Evolutionary conservation across 2,329 filamentous ascomycete genomes (phyloP).

Genomic region (Tricladium varicosporioides): DNA sequence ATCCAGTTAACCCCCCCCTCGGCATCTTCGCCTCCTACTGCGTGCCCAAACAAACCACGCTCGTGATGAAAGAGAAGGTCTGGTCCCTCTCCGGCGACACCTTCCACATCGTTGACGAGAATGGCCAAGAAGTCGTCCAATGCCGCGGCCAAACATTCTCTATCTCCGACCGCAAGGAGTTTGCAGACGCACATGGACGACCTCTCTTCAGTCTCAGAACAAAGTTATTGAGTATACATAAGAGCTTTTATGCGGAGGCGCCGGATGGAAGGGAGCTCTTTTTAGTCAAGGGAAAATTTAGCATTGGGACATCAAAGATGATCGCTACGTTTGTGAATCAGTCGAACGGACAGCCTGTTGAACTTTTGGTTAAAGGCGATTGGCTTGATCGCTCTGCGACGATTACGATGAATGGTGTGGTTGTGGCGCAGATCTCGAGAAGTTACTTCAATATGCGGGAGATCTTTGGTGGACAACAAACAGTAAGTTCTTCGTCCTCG

Average conservation of each 20-base stretch:
- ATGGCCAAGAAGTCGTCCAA: slow-evolving; percentile 40
- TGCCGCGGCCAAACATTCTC: slow-evolving; percentile 26
- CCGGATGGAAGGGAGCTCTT: slow-evolving; percentile 22
- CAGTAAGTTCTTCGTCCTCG: slow-evolving; percentile 27
- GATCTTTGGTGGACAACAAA: slow-evolving; percentile 59
- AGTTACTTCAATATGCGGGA: slow-evolving; percentile 57
- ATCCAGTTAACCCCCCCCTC: slow-evolving; percentile 21
- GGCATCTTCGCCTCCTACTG: slow-evolving; percentile 26
- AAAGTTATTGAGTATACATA: slow-evolving; percentile 25
- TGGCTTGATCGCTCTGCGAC: slow-evolving; percentile 56
- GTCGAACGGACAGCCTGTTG: slow-evolving; percentile 41
- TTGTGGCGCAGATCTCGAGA: slow-evolving; percentile 56
- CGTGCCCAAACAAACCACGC: slow-evolving; percentile 36
- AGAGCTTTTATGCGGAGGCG: slow-evolving; percentile 28
- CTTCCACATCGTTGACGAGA: slow-evolving; percentile 58
- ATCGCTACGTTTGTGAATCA: slow-evolving; percentile 55
- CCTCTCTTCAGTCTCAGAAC: slow-evolving; percentile 26
- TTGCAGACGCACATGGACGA: slow-evolving; percentile 11
- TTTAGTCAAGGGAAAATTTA: slow-evolving; percentile 29
- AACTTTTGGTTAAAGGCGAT: slow-evolving; percentile 58
- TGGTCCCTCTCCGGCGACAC: slow-evolving; percentile 61
- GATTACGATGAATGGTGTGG: slow-evolving; percentile 48
- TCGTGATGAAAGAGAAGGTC: slow-evolving; percentile 60
- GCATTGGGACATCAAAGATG: slow-evolving; percentile 52
- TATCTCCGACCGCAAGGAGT: slow-evolving; percentile 28